These are phyloP conservation scores for Halenospora varia DNA, from an alignment of 495 filamentous ascomycete genomes.

Conservation along the genomic window DNA sequence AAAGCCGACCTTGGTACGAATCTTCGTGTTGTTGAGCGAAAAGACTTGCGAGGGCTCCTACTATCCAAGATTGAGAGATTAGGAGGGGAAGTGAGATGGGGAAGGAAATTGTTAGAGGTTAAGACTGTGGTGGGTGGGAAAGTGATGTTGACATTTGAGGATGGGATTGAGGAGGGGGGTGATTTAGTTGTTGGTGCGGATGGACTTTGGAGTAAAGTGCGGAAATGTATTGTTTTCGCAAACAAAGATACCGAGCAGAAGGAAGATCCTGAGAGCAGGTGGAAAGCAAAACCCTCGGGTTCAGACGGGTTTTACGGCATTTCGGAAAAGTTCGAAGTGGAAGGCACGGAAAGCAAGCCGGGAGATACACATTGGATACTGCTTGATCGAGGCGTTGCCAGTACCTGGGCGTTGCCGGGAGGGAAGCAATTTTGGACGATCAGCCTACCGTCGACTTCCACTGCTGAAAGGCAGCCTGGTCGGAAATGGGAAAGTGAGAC, in stretches of 20 bases:
- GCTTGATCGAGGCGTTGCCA: conserved; percentile 17
- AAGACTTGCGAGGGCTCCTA: conserved; percentile 2
- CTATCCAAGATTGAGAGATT: background rate
- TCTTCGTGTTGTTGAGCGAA: conserved; percentile 8
- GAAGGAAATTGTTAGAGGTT: background rate
- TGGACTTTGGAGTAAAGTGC: conserved; percentile 47
- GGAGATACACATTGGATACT: conserved; percentile 20
- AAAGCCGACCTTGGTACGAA: background rate
- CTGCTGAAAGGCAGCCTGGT: no score
- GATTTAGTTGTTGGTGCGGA: conserved; percentile 59
- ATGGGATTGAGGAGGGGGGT: conserved; percentile 33
- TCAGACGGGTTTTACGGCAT: conserved; percentile 22
- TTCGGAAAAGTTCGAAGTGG: conserved; percentile 8
- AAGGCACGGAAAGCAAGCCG: background rate
- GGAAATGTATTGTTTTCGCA: conserved; percentile 40
- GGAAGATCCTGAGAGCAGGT: conserved; percentile 1
- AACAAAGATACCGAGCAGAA: conserved; percentile 32
- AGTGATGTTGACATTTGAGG: conserved; percentile 27
- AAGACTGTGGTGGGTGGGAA: background rate
- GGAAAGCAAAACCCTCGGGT: conserved; percentile 22
- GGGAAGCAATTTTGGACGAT: conserved; percentile 23
- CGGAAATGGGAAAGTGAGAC: conserved; percentile 4
- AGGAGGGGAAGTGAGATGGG: conserved; percentile 8
- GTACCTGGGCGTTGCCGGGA: conserved; percentile 24
- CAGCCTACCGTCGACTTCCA: conserved; percentile 6